Percentiles rank a stretch among this genome's conserved stretches.
These are phyloP conservation scores for Claviceps sp. DNA, from an alignment of 2,329 filamentous ascomycete species.

Conservation along the genomic window DNA sequence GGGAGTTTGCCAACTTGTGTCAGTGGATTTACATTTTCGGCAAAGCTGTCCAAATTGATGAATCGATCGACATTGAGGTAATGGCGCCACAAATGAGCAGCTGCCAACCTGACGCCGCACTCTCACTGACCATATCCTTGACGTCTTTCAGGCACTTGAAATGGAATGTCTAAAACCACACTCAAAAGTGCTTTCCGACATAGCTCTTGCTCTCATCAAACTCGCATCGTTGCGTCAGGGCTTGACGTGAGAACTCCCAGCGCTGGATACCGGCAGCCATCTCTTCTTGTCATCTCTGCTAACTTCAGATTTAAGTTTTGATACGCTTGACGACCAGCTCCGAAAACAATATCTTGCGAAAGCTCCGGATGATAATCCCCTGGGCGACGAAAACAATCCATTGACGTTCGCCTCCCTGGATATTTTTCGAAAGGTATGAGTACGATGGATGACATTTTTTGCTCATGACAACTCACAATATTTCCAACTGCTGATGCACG, in stretches of 20 bases:
- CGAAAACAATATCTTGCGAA: slow-evolving; percentile 79
- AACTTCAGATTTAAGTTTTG: slow-evolving; percentile 41
- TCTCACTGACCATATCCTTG: too few species aligned
- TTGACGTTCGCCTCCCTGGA: slow-evolving; percentile 70
- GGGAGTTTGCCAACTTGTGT: slow-evolving; percentile 88
- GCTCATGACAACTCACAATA: too few species aligned
- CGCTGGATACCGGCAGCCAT: background rate
- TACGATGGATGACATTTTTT: background rate
- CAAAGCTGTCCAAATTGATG: slow-evolving; percentile 75
- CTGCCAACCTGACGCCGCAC: too few species aligned
- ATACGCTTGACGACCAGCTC: slow-evolving; percentile 88
- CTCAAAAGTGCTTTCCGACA: slow-evolving; percentile 62
- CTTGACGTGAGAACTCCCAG: slow-evolving; percentile 54
- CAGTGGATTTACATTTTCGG: slow-evolving; percentile 93
- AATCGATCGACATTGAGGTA: slow-evolving; percentile 84
- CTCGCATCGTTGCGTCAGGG: slow-evolving; percentile 88
- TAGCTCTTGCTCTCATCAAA: slow-evolving; percentile 80
- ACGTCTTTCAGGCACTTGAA: slow-evolving; percentile 59
- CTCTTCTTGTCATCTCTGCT: slow-evolving; percentile 6
- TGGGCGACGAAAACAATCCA: slow-evolving; percentile 62
- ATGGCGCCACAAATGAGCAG: slow-evolving; percentile 5
- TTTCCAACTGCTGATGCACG: background rate
- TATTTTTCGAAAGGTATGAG: slow-evolving; percentile 58
- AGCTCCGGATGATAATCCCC: slow-evolving; percentile 68
- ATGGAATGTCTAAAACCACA: slow-evolving; percentile 71